A percentile compares a stretch with the other conserved stretches of the same genome.
These are phyloP conservation scores for Botrytis sinoallii DNA, from an alignment of 2,329 filamentous ascomycete genomes.

Conservation along the genomic window DNA sequence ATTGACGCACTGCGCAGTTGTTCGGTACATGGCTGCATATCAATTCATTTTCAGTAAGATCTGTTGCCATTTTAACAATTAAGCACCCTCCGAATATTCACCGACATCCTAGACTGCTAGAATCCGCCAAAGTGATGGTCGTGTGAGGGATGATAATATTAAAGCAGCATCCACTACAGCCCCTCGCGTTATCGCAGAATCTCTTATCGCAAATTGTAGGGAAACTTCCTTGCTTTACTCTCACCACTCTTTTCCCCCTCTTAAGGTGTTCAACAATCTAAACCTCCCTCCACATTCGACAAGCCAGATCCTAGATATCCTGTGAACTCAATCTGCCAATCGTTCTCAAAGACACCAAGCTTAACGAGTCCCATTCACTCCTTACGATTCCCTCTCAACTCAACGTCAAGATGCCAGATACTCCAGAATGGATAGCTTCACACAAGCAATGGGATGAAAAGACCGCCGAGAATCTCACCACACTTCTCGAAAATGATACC, in stretches of 20 bases:
- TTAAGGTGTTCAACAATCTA: not conserved
- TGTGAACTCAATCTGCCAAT: not conserved
- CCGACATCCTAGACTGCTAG: fast-evolving
- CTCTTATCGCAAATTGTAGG: not conserved
- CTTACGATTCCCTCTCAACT: not conserved
- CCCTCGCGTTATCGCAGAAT: conserved; percentile 8
- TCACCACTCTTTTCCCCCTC: not conserved
- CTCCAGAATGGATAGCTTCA: conserved; percentile 17
- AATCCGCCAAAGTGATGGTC: not conserved
- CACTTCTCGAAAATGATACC: conserved; percentile 66
- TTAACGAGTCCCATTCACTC: not conserved
- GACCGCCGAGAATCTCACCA: conserved; percentile 62
- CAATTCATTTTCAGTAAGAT: not conserved
- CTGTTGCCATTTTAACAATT: not conserved
- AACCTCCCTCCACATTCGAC: not conserved
- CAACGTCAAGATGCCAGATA: conserved; percentile 10
- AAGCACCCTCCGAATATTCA: not conserved
- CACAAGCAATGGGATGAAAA: conserved; percentile 39
- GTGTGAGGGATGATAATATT: not conserved
- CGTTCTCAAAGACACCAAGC: not conserved
- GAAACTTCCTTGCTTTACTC: not conserved
- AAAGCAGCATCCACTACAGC: not conserved
- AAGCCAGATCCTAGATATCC: not conserved
- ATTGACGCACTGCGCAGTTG: not conserved
- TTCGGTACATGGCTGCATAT: not conserved